Percentiles rank a stretch among this genome's conserved stretches.
These are phyloP conservation scores for Colletotrichum chrysophilum DNA, from an alignment of 2,329 filamentous ascomycete genomes.

Conservation along the genomic window DNA sequence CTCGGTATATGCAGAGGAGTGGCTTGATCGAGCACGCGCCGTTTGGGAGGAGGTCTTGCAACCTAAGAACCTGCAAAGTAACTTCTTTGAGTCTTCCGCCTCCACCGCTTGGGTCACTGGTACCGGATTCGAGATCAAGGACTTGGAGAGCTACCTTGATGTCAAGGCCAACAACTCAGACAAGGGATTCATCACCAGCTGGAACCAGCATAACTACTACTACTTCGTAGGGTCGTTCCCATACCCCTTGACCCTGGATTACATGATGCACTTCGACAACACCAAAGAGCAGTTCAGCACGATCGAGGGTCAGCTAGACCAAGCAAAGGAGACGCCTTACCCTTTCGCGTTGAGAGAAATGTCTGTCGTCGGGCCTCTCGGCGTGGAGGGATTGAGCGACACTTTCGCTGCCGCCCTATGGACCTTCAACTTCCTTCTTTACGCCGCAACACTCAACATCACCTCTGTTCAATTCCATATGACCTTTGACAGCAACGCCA, in stretches of 20 bases:
- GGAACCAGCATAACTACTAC: constrained; percentile 20
- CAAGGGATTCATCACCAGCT: constrained; percentile 5
- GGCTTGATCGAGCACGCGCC: constrained; percentile 12
- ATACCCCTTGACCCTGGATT: constrained; percentile 13
- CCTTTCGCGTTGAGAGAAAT: constrained; percentile 12
- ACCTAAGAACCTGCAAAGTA: constrained; percentile 2
- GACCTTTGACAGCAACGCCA: constrained; percentile 15
- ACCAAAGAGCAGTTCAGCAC: constrained; percentile 10
- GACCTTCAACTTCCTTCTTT: constrained; percentile 16
- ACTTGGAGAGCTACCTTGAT: not conserved
- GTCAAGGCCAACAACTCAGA: constrained; percentile 5
- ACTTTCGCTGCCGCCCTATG: constrained; percentile 13
- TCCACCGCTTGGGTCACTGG: constrained; percentile 16
- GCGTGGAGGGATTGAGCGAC: constrained; percentile 11
- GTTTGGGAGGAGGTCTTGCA: constrained; percentile 6
- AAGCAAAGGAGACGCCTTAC: constrained; percentile 2
- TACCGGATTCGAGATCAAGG: constrained; percentile 15
- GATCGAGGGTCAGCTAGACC: constrained; percentile 2
- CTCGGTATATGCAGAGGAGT: not conserved
- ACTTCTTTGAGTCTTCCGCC: constrained; percentile 15
- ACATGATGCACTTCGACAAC: constrained; percentile 18
- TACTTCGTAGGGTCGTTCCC: constrained; percentile 13
- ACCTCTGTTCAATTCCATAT: constrained; percentile 17
- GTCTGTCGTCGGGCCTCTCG: constrained; percentile 14
- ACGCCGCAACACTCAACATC: constrained; percentile 15